Base-by-base conservation (phyloP, 2,329 filamentous ascomycete species). In the Coleophoma cylindrospora region DNA sequence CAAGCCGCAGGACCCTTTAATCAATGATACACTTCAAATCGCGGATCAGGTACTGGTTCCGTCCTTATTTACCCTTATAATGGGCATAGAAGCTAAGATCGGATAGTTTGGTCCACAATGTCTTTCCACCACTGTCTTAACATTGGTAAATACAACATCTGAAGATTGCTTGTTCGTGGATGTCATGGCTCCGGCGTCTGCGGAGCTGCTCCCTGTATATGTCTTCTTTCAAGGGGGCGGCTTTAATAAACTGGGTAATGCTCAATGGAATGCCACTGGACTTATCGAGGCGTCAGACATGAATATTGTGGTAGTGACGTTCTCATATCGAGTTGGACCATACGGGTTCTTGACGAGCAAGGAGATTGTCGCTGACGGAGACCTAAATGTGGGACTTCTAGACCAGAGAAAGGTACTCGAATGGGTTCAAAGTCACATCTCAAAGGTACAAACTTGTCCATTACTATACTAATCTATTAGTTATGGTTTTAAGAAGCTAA, bases 261-360 rank as follows among this genome's bases (percentile, higher is more conserved):
- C 71, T 1, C 70, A 74, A 50, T 60, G 70, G 1, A 75, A 84
- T 53, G 74, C 79, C 56, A 79, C 89, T 55, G 84, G 79, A 0
- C 66, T 91, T n/a, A 73, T 84, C 32, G 63, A 73, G 32, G 83
- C 81, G 0, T 78, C 79, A 15, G 72, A 74, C 36, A 69, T 77
- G 50, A 73, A 79, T 43, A 83, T 90, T 22, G 69, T 91, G 0
- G 80, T 89, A 0, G 84, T 91, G 2, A 84, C 75, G 9, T 77
- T 89, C 67, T 91, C 89, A 66, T 91, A 91, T 63, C 82, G 88
- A 6, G 85, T 91, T 11, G 87, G 87, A 0, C 76, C 80, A 0
- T 90, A 83, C 56, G 87, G 88, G 0, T 91, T 91, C 62, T 72
- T 91, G 12, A 79, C 80, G 1, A 73, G 81, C 49, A 68, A 76